These are phyloP conservation scores for Combretum micranthum DNA, from an alignment of 345 rosid species.

Conservation along the genomic window DNA sequence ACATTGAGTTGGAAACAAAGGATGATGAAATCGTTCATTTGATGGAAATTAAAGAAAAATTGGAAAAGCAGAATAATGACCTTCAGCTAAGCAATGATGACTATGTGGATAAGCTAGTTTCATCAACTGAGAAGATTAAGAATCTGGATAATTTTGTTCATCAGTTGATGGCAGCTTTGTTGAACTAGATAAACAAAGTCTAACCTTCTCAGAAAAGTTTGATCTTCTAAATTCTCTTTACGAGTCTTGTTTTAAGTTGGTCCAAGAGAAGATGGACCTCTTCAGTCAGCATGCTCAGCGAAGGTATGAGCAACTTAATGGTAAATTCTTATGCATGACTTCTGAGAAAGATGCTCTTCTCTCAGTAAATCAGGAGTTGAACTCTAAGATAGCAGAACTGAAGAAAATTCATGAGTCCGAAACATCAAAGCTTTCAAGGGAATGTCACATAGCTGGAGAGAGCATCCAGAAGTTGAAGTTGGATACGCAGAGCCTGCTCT, in stretches of 20 bases:
- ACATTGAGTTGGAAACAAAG: constrained; percentile 39
- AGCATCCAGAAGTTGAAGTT: constrained; percentile 51
- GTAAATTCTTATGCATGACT: constrained; percentile 32
- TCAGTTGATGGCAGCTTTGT: constrained; percentile 38
- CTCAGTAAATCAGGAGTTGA: constrained; percentile 36
- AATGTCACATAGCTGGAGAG: constrained; percentile 41
- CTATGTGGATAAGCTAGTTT: constrained; percentile 34
- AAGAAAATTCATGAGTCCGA: constrained; percentile 49
- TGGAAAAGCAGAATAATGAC: constrained; percentile 52
- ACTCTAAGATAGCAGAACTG: constrained; percentile 40
- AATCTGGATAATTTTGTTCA: constrained; percentile 46
- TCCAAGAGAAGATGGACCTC: constrained; percentile 45
- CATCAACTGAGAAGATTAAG: constrained; percentile 41
- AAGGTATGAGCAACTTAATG: constrained; percentile 45
- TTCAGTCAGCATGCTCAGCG: constrained; percentile 36
- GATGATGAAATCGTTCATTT: constrained; percentile 50
- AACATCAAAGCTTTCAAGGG: constrained; percentile 46
- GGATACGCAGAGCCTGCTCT: constrained; percentile 52
- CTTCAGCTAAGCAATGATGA: constrained; percentile 44
- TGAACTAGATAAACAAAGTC: constrained; percentile 51
- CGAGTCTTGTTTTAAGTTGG: constrained; percentile 42
- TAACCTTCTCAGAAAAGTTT: constrained; percentile 36
- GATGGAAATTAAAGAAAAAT: constrained; percentile 33
- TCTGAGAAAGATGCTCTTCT: constrained; percentile 50
- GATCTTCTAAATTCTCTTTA: constrained; percentile 46